Percentiles rank a stretch among this genome's conserved stretches.
These are phyloP conservation scores for Fusarium sp. DNA, from an alignment of 2,329 filamentous ascomycete species.

Conservation along the genomic window DNA sequence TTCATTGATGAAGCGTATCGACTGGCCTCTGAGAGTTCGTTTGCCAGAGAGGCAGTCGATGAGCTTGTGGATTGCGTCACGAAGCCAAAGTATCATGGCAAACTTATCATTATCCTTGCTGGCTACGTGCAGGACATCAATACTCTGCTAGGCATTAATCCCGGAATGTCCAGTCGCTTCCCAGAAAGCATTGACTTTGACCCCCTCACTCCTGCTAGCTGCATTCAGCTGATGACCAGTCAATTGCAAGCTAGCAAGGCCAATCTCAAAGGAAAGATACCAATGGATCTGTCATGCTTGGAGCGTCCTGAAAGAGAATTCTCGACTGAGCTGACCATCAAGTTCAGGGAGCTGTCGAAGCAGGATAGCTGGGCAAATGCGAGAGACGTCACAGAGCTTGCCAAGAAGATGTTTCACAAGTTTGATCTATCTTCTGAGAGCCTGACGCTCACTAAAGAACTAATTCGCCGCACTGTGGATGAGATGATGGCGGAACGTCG, in stretches of 20 bases:
- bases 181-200: slow-evolving; percentile 67
- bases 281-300: slow-evolving; percentile 38
- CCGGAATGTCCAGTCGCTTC: slow-evolving; percentile 71
- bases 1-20: slow-evolving; percentile 79
- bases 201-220: slow-evolving; percentile 52
- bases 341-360: slow-evolving; percentile 51
- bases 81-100: slow-evolving; percentile 64
- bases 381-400: slow-evolving; percentile 66
- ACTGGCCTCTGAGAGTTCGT: slow-evolving; percentile 55
- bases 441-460: slow-evolving; percentile 27
- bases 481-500: slow-evolving; percentile 34
- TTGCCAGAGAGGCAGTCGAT: slow-evolving; percentile 64
- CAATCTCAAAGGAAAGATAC: slow-evolving; percentile 26
- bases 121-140: slow-evolving; percentile 75
- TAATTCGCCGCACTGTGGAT: not conserved
- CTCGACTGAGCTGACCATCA: slow-evolving; percentile 3
- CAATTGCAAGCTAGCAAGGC: slow-evolving; percentile 50
- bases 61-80: slow-evolving; percentile 61
- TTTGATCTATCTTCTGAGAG: slow-evolving; percentile 21
- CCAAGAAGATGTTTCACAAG: slow-evolving; percentile 57
- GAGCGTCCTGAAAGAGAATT: slow-evolving; percentile 28
- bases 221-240: slow-evolving; percentile 45
- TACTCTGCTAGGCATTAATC: slow-evolving; percentile 65
- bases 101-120: slow-evolving; percentile 72
- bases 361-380: slow-evolving; percentile 68